Evolutionary conservation across 208 protist genomes (phyloP).

Genomic region (Baffinella frigidus): DNA sequence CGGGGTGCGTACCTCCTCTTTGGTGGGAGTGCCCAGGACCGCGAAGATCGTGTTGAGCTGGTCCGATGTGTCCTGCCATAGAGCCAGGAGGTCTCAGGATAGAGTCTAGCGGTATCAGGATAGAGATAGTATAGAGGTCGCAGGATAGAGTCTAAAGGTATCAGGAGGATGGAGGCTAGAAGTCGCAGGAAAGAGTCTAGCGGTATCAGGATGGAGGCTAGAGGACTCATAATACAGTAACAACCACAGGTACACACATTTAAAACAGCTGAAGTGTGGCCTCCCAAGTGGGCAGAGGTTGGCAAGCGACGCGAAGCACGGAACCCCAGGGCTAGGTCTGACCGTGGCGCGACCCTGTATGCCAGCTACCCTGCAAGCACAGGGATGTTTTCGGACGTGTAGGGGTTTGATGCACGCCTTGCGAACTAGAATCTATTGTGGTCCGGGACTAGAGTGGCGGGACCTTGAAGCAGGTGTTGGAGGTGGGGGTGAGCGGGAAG

Average conservation of each 20-base stretch:
- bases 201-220: background rate
- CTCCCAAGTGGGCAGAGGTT: background rate
- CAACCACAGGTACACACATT: background rate
- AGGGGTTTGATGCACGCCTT: too few species aligned
- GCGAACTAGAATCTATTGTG: too few species aligned
- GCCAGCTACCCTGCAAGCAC: background rate
- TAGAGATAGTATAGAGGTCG: background rate
- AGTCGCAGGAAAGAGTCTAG: background rate
- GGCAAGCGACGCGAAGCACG: background rate
- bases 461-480: background rate
- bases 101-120: background rate
- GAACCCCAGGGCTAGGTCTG: background rate
- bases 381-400: too few species aligned
- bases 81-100: background rate
- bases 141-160: background rate
- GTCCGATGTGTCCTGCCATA: background rate
- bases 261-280: too few species aligned
- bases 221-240: background rate
- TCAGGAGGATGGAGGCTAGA: background rate
- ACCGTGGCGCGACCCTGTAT: background rate
- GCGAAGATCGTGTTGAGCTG: conserved; percentile 46
- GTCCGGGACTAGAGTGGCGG: background rate
- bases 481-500: background rate
- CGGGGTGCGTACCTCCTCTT: too few species aligned
- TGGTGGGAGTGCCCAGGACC: background rate